Conservation (phyloP, 2,329 filamentous ascomycete species). For the Thelonectria discophora region DNA sequence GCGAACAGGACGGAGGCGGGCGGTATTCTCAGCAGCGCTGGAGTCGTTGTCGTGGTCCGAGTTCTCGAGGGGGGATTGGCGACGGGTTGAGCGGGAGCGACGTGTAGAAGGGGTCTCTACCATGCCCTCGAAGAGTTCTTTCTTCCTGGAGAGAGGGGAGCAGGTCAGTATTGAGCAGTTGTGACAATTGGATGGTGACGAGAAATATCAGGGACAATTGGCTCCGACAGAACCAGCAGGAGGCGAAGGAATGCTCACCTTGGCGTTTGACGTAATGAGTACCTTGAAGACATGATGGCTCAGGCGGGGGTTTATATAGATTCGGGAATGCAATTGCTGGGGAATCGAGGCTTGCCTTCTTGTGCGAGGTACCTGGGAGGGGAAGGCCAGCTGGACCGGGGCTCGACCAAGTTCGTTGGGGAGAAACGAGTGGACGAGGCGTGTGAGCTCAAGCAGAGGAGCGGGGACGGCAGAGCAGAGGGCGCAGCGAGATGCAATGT, state of each 20-base stretch:
- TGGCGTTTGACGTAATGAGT: conserved; percentile 51
- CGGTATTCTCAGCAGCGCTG: conserved; percentile 54
- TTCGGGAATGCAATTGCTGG: not conserved
- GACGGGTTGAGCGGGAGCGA: conserved; percentile 58
- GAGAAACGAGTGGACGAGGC: conserved; percentile 16
- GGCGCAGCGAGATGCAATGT: conserved; percentile 9
- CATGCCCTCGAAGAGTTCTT: conserved; percentile 69
- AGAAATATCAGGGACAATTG: not conserved
- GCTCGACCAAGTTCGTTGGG: conserved; percentile 20
- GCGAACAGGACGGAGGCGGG: conserved; percentile 50
- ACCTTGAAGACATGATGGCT: conserved; percentile 49
- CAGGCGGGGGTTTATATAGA: conserved; percentile 37
- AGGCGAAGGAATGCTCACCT: conserved; percentile 41
- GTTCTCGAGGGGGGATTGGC: conserved; percentile 57
- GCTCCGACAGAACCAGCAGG: too few species aligned
- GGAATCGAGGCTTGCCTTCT: conserved; percentile 5
- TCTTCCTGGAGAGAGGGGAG: conserved; percentile 57
- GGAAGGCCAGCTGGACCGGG: conserved; percentile 9
- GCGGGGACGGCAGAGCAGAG: conserved; percentile 5
- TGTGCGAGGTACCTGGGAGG: conserved; percentile 18
- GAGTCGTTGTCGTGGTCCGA: conserved; percentile 61
- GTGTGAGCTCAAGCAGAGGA: conserved; percentile 9
- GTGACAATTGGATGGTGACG: not conserved
- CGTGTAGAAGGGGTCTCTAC: conserved; percentile 61
- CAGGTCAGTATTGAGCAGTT: conserved; percentile 12